A percentile compares a stretch with the other conserved stretches of the same genome.
phyloP scores from a whole-genome alignment of 164 flowering plant species.

The Sedum album region DNA sequence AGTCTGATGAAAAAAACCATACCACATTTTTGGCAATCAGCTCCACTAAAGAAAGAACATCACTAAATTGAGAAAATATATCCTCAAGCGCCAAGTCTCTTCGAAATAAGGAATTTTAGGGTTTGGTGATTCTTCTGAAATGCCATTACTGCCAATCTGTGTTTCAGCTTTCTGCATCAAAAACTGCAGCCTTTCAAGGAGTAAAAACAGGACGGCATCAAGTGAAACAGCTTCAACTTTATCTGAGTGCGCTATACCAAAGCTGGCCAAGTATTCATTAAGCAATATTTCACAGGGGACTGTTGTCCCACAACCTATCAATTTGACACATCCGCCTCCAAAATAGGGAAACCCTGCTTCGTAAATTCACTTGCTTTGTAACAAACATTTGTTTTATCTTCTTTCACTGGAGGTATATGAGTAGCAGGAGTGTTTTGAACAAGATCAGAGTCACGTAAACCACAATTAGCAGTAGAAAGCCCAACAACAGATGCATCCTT shows the following conservation, averaged over 20 bases:
- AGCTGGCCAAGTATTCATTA: background rate
- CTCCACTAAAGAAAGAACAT: conserved; percentile 61
- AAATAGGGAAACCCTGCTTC: background rate
- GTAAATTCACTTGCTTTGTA: background rate
- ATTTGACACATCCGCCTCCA: background rate
- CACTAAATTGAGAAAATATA: conserved; percentile 23
- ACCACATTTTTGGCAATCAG: conserved; percentile 60
- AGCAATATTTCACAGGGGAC: background rate
- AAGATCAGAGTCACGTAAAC: background rate
- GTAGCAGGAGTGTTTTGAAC: background rate
- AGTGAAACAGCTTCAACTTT: too few species aligned
- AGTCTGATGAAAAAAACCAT: conserved; percentile 14
- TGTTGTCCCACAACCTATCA: background rate
- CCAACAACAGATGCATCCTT: background rate
- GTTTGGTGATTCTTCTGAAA: conserved; percentile 7
- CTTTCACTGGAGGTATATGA: background rate
- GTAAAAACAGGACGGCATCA: too few species aligned
- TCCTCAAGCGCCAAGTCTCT: conserved; percentile 10
- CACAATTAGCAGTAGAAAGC: background rate
- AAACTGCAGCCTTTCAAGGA: conserved; percentile 35
- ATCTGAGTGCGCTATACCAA: background rate
- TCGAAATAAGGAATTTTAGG: conserved; percentile 15
- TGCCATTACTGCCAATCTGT: conserved; percentile 8
- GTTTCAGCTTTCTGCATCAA: conserved; percentile 13
- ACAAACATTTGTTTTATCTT: background rate